A percentile compares a stretch with the other conserved stretches of the same genome.
phyloP scores from a whole-genome alignment of 2,329 filamentous ascomycete species.

The Alternaria sp. region DNA sequence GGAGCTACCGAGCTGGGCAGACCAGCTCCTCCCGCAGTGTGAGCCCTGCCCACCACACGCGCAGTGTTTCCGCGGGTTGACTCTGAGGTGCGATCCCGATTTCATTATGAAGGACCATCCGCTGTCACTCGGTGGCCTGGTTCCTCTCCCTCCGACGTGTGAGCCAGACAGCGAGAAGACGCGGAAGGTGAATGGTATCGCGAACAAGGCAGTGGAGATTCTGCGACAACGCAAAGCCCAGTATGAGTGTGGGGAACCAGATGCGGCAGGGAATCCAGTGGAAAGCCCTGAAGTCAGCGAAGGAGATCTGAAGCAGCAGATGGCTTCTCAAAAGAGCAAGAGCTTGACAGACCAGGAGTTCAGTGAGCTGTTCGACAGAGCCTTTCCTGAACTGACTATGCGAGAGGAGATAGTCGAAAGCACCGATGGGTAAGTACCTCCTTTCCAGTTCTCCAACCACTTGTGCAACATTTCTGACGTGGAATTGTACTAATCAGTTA shows the following conservation, averaged over 20 bases:
- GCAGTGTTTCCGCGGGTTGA: slow-evolving; percentile 80
- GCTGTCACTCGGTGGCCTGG: slow-evolving; percentile 76
- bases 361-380: slow-evolving; percentile 81
- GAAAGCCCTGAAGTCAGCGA: slow-evolving; percentile 71
- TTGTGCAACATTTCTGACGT: slow-evolving; percentile 36
- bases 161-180: slow-evolving; percentile 95
- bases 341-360: slow-evolving; percentile 88
- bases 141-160: slow-evolving; percentile 89
- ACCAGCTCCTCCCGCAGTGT: slow-evolving; percentile 77
- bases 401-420: slow-evolving; percentile 66
- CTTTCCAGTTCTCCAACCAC: slow-evolving; percentile 23
- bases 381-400: slow-evolving; percentile 72
- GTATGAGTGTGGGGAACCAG: slow-evolving; percentile 84
- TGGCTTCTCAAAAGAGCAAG: slow-evolving; percentile 78
- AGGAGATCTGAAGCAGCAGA: slow-evolving; percentile 75
- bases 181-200: slow-evolving; percentile 82
- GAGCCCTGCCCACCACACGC: slow-evolving; percentile 91
- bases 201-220: slow-evolving; percentile 85
- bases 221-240: slow-evolving; percentile 84
- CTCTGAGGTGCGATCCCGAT: slow-evolving; percentile 81
- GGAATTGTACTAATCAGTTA: slow-evolving; percentile 81
- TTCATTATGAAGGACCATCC: slow-evolving; percentile 88
- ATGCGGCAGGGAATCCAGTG: slow-evolving; percentile 65
- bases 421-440: slow-evolving; percentile 62
- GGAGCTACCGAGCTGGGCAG: slow-evolving; percentile 74